Percentiles rank a stretch among this genome's conserved stretches.
These are phyloP conservation scores for Fermentozyma sake DNA, from an alignment of 1,139 yeast genomes.

Conservation along the genomic window DNA sequence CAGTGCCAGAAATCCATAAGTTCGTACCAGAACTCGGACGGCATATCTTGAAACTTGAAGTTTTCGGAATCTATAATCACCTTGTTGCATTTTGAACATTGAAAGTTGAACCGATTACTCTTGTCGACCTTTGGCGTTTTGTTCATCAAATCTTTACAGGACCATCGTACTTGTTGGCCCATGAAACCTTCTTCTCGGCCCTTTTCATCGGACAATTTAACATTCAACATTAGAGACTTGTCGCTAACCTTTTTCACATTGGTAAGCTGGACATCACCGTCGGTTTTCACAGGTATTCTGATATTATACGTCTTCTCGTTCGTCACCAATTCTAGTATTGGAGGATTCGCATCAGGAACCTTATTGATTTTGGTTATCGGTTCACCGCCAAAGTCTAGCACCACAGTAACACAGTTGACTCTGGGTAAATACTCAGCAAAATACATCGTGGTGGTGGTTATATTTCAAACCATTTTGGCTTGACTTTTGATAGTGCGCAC, in stretches of 20 bases:
- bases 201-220: constrained; percentile 3
- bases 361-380: constrained; percentile 5
- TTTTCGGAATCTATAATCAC: constrained; percentile 24
- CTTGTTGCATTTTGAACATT: constrained; percentile 29
- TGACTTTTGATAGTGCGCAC: no score
- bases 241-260: constrained; percentile 9
- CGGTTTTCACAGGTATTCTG: constrained; percentile 6
- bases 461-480: no score
- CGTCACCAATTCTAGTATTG: constrained; percentile 2
- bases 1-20: constrained; percentile 99
- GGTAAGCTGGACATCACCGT: constrained; percentile 7
- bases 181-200: background rate
- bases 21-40: constrained; percentile 92
- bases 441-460: constrained; percentile 20
- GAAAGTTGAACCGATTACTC: constrained; percentile 27
- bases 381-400: constrained; percentile 17
- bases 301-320: constrained; percentile 1
- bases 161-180: constrained; percentile 23
- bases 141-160: constrained; percentile 31
- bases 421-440: constrained; percentile 39
- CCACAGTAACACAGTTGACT: constrained; percentile 27
- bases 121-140: constrained; percentile 24
- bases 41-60: constrained; percentile 58
- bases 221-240: constrained; percentile 4
- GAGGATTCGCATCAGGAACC: no score